phyloP scores from a whole-genome alignment of 768 basidiomycete genomes.

The Leccinum broughii region DNA sequence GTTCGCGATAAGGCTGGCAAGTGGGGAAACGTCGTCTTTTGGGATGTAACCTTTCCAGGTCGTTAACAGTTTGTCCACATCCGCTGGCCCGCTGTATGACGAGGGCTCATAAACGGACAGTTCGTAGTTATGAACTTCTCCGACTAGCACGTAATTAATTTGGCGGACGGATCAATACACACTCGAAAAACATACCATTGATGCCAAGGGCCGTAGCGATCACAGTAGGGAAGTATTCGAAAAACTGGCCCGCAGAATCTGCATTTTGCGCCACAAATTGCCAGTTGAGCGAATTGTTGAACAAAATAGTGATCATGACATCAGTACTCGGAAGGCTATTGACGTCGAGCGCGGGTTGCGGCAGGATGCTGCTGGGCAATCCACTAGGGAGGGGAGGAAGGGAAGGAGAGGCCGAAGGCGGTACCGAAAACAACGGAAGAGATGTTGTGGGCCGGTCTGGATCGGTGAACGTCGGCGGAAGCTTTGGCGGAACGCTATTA shows the following conservation, averaged over 20 bases:
- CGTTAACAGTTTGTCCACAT: conserved; percentile 58
- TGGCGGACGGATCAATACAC: conserved; percentile 16
- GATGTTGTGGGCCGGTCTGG: conserved; percentile 42
- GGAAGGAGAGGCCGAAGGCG: conserved; percentile 30
- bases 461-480: conserved; percentile 31
- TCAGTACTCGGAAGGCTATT: conserved; percentile 38
- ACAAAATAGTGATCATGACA: conserved; percentile 63
- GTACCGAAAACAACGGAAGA: conserved; percentile 18
- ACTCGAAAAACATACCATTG: conserved; percentile 33
- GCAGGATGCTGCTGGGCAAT: conserved; percentile 62
- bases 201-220: conserved; percentile 48
- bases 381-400: conserved; percentile 50
- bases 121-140: conserved; percentile 49
- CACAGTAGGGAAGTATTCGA: conserved; percentile 63
- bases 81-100: conserved; percentile 48
- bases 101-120: conserved; percentile 70
- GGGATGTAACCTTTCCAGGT: conserved; percentile 76
- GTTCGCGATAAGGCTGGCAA: conserved; percentile 66
- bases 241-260: conserved; percentile 72
- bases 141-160: conserved; percentile 34
- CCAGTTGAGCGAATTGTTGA: conserved; percentile 66
- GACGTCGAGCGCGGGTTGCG: conserved; percentile 29
- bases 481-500: conserved; percentile 21
- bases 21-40: conserved; percentile 47
- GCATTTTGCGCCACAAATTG: conserved; percentile 56